A percentile compares a stretch with the other conserved stretches of the same genome.
phyloP scores from a whole-genome alignment of 345 rosid species.

The Eucalyptus tenuipes region DNA sequence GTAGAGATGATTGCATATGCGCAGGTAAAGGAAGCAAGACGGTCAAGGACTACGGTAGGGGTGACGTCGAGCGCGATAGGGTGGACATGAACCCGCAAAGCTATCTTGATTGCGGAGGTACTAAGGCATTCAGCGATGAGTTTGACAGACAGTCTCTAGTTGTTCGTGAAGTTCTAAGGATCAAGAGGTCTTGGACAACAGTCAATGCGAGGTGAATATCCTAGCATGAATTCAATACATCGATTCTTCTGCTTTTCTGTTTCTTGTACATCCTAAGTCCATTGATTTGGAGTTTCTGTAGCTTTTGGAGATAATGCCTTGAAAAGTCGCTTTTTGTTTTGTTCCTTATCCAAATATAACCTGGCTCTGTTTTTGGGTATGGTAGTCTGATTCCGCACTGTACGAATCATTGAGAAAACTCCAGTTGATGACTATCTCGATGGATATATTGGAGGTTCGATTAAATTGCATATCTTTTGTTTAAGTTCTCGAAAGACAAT shows the following conservation, averaged over 20 bases:
- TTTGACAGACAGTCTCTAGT: conserved; percentile 53
- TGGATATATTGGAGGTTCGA: background rate
- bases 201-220: background rate
- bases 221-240: background rate
- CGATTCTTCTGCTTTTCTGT: background rate
- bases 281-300: background rate
- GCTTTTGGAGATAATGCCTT: background rate
- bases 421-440: background rate
- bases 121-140: conserved; percentile 72
- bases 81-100: conserved; percentile 18
- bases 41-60: conserved; percentile 15
- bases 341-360: background rate
- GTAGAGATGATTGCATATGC: conserved; percentile 1
- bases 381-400: background rate
- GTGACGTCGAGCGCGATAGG: conserved; percentile 4
- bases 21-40: conserved; percentile 47
- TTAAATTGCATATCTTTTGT: background rate
- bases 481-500: background rate
- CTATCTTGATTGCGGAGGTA: conserved; percentile 41
- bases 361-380: background rate
- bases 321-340: background rate
- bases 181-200: conserved; percentile 9
- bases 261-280: background rate
- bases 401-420: background rate
- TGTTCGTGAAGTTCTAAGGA: conserved; percentile 60